phyloP scores from a whole-genome alignment of 192 early-diverging fungal species.

The Geranomyces michiganensis region DNA sequence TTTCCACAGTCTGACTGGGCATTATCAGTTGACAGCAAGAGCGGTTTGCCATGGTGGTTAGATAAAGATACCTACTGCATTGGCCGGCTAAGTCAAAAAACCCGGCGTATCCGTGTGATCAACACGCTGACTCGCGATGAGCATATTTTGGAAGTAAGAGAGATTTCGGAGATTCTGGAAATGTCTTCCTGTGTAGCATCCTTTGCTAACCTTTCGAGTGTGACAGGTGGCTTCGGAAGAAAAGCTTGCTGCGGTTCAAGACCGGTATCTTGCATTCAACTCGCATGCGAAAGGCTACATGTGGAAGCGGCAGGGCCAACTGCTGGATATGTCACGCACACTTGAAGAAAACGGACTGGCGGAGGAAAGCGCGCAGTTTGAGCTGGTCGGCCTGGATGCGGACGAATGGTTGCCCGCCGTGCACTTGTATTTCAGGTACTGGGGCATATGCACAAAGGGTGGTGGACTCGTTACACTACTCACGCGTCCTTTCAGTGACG shows the following conservation, averaged over 20 bases:
- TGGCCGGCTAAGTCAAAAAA: constrained; percentile 50
- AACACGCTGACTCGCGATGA: constrained; percentile 63
- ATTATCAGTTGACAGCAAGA: neutral
- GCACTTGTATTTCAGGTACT: constrained; percentile 59
- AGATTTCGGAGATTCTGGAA: neutral
- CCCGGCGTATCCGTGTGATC: constrained; percentile 55
- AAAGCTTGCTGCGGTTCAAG: constrained; percentile 56
- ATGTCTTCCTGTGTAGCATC: neutral
- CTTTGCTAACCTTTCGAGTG: neutral
- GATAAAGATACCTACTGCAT: constrained; percentile 53
- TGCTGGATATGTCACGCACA: constrained; percentile 60
- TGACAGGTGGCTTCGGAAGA: constrained; percentile 59
- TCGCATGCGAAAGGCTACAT: constrained; percentile 65
- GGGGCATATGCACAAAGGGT: neutral
- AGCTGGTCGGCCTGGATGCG: constrained; percentile 54
- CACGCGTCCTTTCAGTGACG: neutral
- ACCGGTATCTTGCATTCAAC: constrained; percentile 54
- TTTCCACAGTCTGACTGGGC: constrained; percentile 50
- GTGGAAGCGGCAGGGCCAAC: constrained; percentile 60
- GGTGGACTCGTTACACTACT: neutral
- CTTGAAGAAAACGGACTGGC: constrained; percentile 58
- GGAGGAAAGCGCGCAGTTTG: constrained; percentile 52
- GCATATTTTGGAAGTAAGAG: constrained; percentile 52
- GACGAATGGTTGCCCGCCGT: constrained; percentile 58
- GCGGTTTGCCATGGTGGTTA: constrained; percentile 56